Evolutionary conservation across 257 asterid species (phyloP), one percentile per base, ranked within the genome.

Genomic region (Gynochthodes officinalis): DNA sequence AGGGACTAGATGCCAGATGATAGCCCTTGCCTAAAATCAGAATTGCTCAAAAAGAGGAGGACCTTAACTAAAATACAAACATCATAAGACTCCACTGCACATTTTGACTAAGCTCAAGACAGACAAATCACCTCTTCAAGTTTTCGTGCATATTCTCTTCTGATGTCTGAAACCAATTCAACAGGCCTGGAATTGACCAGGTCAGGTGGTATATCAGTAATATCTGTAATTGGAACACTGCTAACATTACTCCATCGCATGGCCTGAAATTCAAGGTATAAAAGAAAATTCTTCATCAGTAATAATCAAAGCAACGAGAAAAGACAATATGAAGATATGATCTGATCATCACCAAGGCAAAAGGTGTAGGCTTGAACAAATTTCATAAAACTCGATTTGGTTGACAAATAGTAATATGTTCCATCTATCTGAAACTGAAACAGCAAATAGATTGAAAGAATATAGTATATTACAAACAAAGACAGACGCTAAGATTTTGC

Each of bases 81-180:
- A 21, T 15, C 35, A 32, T 16, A 23, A 12, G 27, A 48, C 18
- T 30, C 8, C 44, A 9, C 55, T 23, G 5, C 40, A n/a, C n/a
- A 7, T 23, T 14, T 7, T 53, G 7, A 48, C 30, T 28, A 4
- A 2, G 57, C 19, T 28, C 3, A 66, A 32, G 55, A 54, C 1
- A 23, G 28, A 21, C 43, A 67, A 44, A 48, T 64, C 75, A 93
- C 98, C 96, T 90, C 92, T 79, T 86, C 88, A 72, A 89, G 86
- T 81, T 88, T 87, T 64, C 69, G 75, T 72, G 93, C 79, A 72
- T 82, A 93, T 86, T 89, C 95, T 80, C 84, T 87, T 89, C 88
- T 82, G 81, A 89, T 80, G 80, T 86, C 96, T 2, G 84, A 75
- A 57, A 84, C 81, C 55, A 87, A 66, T 76, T 89, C 96, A 76